Percentiles rank a stretch among this genome's conserved stretches.
Evolutionary conservation across 2,329 filamentous ascomycete genomes (phyloP).

Genomic region (Rutstroemia sp.): DNA sequence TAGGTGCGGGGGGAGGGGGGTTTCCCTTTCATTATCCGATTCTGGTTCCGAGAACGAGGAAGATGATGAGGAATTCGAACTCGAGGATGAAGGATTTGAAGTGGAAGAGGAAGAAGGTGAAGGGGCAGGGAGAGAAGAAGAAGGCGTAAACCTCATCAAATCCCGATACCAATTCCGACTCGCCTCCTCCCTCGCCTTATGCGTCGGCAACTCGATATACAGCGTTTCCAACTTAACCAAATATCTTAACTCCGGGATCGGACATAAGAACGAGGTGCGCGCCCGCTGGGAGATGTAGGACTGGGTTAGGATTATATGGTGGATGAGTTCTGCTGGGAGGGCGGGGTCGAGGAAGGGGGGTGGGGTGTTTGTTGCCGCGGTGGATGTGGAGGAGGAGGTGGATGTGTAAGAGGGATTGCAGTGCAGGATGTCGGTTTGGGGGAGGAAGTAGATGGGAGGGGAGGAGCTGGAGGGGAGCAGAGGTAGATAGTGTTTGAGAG

Average conservation of each 20-base stretch:
- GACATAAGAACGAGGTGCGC: background rate
- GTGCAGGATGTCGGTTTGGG: background rate
- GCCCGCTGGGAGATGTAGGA: background rate
- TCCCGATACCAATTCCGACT: background rate
- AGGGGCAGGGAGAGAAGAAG: no score
- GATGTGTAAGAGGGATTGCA: background rate
- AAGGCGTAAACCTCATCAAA: background rate
- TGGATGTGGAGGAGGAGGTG: background rate
- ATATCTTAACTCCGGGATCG: background rate
- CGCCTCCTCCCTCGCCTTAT: background rate
- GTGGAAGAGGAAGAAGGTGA: background rate
- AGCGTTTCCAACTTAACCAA: background rate
- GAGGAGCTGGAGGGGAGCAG: background rate
- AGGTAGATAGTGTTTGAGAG: background rate
- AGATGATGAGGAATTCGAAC: no score
- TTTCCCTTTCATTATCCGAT: no score
- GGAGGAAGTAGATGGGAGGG: background rate
- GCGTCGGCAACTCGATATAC: background rate
- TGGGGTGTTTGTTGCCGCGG: background rate
- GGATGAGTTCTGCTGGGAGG: background rate
- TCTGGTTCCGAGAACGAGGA: no score
- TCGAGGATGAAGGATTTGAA: no score
- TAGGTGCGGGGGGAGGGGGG: background rate
- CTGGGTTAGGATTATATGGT: constrained; percentile 4
- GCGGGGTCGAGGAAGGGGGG: background rate